Evolutionary conservation across 2,329 filamentous ascomycete genomes (phyloP).

Genomic region (Claviceps pazoutovae): DNA sequence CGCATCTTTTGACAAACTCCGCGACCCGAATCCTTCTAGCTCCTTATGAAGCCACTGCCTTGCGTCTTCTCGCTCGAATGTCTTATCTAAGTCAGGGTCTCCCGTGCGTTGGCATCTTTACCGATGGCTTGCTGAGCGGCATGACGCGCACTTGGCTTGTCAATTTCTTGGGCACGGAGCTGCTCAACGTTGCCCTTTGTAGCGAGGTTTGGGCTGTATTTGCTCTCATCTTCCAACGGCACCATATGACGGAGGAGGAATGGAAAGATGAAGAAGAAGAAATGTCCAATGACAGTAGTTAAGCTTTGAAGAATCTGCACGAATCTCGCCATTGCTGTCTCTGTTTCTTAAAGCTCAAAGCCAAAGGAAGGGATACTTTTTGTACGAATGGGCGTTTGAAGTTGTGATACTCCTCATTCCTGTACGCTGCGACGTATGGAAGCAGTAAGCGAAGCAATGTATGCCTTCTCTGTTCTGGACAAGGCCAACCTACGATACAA

Average conservation of each 20-base stretch:
- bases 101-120: constrained; percentile 24
- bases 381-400: too few relatives aligned
- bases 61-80: constrained; percentile 30
- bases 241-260: constrained; percentile 29
- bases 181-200: constrained; percentile 29
- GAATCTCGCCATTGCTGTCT: background rate
- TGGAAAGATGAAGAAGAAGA: constrained; percentile 23
- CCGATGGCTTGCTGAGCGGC: constrained; percentile 20
- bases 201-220: constrained; percentile 32
- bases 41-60: constrained; percentile 32
- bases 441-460: too few relatives aligned
- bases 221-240: constrained; percentile 23
- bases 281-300: background rate
- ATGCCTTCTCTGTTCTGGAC: too few relatives aligned
- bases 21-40: constrained; percentile 27
- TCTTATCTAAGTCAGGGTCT: constrained; percentile 26
- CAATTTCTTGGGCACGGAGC: constrained; percentile 33
- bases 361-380: too few relatives aligned
- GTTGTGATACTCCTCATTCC: too few relatives aligned
- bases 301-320: background rate
- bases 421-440: too few relatives aligned
- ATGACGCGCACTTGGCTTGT: constrained; percentile 25
- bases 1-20: constrained; percentile 32
- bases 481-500: too few relatives aligned
- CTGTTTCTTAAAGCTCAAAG: background rate